Percentiles rank a stretch among this genome's conserved stretches.
Conservation (phyloP, 2,329 filamentous ascomycete species). For the Ascochyta rabiei region DNA sequence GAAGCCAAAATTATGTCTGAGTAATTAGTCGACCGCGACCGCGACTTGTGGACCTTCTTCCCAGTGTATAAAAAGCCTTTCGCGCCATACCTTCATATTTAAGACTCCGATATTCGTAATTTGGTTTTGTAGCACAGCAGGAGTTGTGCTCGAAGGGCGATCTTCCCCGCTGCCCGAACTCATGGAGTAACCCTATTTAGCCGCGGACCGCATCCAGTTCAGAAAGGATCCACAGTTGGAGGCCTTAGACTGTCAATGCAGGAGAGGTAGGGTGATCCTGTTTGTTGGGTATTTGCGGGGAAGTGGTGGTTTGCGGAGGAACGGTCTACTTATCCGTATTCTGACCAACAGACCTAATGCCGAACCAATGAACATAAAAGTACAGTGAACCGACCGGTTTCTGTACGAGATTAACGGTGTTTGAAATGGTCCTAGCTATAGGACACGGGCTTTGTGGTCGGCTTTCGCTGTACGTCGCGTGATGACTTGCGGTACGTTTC, state of each 20-base stretch:
- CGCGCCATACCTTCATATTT: too few species aligned
- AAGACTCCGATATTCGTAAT: rapidly evolving
- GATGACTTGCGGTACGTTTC: conserved; percentile 2
- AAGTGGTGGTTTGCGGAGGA: not conserved
- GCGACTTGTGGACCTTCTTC: not conserved
- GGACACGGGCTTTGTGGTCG: not conserved
- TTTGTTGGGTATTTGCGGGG: not conserved
- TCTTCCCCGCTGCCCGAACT: conserved; percentile 10
- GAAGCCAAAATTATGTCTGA: not conserved
- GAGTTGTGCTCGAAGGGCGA: not conserved
- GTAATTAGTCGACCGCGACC: not conserved
- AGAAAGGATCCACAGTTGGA: conserved; percentile 1
- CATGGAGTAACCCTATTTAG: conserved; percentile 2
- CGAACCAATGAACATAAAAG: not conserved
- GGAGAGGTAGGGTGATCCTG: not conserved
- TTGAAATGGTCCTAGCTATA: not conserved
- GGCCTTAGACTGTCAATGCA: conserved; percentile 4
- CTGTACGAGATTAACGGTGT: not conserved
- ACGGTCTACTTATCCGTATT: conserved; percentile 1
- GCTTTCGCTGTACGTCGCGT: not conserved
- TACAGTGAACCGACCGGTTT: not conserved
- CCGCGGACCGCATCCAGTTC: conserved; percentile 12
- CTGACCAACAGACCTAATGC: not conserved
- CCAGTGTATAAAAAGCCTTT: not conserved
- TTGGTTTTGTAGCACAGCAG: not conserved